phyloP scores from a whole-genome alignment of 352 stramenopile species.

The Globisporangium acanthophoron region DNA sequence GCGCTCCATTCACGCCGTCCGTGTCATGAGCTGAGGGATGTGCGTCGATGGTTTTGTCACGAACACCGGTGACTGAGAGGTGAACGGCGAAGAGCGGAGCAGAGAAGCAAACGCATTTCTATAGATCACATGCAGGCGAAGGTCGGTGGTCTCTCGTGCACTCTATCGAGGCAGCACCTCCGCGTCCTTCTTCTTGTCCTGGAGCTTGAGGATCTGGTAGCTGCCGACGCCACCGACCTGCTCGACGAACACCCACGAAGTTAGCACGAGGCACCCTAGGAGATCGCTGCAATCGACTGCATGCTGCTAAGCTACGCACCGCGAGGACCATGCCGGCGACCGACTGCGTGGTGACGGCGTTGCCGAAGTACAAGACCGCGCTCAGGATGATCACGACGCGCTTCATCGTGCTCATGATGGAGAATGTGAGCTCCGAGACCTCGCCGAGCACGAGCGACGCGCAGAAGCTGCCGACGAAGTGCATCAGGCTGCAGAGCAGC shows the following conservation, averaged over 20 bases:
- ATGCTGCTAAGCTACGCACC: conserved; percentile 15
- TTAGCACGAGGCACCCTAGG: neutral
- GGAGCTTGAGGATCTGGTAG: conserved; percentile 79
- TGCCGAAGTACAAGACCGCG: conserved; percentile 83
- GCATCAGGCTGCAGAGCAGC: conserved; percentile 77
- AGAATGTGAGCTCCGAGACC: conserved; percentile 85
- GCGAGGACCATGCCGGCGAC: conserved; percentile 69
- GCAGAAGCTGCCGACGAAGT: conserved; percentile 78
- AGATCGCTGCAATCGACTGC: neutral
- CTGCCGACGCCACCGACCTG: conserved; percentile 60
- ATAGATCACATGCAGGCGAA: neutral
- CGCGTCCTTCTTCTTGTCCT: conserved; percentile 32
- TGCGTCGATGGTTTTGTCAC: neutral
- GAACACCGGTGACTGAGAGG: neutral
- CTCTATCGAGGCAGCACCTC: conserved; percentile 6
- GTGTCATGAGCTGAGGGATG: no score
- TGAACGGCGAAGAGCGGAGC: neutral
- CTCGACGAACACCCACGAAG: conserved; percentile 1
- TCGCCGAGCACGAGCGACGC: conserved; percentile 79
- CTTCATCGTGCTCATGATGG: conserved; percentile 90
- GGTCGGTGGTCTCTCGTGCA: no score
- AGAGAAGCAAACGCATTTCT: neutral
- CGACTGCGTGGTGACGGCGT: conserved; percentile 64
- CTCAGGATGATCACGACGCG: conserved; percentile 84
- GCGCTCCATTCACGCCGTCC: neutral